Evolutionary conservation across 345 rosid species (phyloP), one percentile per base, ranked within the genome.

Genomic region (Ricinus communis): DNA sequence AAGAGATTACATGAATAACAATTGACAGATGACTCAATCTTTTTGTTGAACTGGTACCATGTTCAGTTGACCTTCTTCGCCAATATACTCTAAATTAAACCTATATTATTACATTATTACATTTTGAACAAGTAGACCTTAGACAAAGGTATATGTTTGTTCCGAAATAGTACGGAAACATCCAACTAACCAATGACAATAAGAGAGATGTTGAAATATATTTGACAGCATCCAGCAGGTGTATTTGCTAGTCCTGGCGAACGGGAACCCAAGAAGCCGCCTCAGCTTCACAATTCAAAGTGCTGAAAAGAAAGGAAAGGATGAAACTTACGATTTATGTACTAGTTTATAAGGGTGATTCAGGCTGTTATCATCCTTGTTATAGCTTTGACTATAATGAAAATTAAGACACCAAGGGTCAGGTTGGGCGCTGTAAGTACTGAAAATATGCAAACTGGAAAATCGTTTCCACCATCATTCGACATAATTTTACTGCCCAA

Each of bases 391-490:
- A 47, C 51, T 47, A 16, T 47, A 15, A 1, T 47, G 19, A 47
- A 47, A 47, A 47, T 47, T 16, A 47, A 15, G 51, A 47, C 18
- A 3, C 51, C n/a, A 13, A 47, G 1, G 14, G 19, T 47, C 51
- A 47, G 51, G 51, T 4, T 47, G 19, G 51, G 51, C 19, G 16
- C 13, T 3, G 19, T 47, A 16, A 47, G 19, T 47, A 47, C 15
- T 47, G n/a, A 47, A 47, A 47, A 15, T 47, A 47, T 47, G 21
- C 19, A 47, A 47, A 47, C n/a, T 47, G 19, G 5, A 47, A 15
- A 2, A 3, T 47, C 51, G 15, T 0, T 0, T 47, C 15, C 16
- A 47, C 69, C 75, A 8, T 62, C 75, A 21, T 71, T 71, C 51
- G 33, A 62, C 41, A 52, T 62, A 36, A 38, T 19, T 38, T 71